phyloP scores from a whole-genome alignment of 768 basidiomycete genomes.

The Suillus discolor region DNA sequence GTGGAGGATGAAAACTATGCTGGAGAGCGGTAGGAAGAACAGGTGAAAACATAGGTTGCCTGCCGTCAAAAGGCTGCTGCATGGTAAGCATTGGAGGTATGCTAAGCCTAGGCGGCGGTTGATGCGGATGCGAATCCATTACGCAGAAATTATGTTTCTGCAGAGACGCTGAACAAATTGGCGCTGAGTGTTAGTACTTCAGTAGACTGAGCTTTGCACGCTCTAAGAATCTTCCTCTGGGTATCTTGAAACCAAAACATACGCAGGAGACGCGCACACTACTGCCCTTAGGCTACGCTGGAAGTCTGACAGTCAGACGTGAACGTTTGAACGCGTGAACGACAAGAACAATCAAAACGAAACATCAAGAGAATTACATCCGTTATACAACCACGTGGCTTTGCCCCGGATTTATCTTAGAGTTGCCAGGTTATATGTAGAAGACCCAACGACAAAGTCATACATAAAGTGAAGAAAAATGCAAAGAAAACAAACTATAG shows the following conservation, averaged over 20 bases:
- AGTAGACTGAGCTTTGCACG: conserved; percentile 8
- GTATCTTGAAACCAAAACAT: conserved; percentile 6
- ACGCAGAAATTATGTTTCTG: conserved; percentile 15
- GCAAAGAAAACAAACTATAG: neutral
- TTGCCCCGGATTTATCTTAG: neutral
- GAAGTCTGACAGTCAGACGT: neutral
- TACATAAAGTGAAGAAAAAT: neutral
- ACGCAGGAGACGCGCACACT: conserved; percentile 5
- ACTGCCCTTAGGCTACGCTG: neutral
- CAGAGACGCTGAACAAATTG: conserved; percentile 1
- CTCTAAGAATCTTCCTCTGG: conserved; percentile 4
- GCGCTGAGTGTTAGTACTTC: neutral
- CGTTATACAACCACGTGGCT: conserved; percentile 6
- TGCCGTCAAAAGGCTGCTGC: conserved; percentile 56
- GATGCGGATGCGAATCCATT: conserved; percentile 45
- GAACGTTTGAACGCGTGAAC: neutral
- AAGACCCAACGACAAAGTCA: no score
- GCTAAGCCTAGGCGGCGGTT: conserved; percentile 58
- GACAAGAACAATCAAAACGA: conserved; percentile 5
- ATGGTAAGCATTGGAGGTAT: conserved; percentile 55
- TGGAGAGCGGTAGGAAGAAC: conserved; percentile 62
- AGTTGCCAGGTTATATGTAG: neutral
- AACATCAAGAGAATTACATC: conserved; percentile 3
- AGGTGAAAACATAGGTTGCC: conserved; percentile 63
- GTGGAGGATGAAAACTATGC: conserved; percentile 56